Evolutionary conservation across 805 yeast genomes (phyloP).

Genomic region (Barnettozyma botsteinii): DNA sequence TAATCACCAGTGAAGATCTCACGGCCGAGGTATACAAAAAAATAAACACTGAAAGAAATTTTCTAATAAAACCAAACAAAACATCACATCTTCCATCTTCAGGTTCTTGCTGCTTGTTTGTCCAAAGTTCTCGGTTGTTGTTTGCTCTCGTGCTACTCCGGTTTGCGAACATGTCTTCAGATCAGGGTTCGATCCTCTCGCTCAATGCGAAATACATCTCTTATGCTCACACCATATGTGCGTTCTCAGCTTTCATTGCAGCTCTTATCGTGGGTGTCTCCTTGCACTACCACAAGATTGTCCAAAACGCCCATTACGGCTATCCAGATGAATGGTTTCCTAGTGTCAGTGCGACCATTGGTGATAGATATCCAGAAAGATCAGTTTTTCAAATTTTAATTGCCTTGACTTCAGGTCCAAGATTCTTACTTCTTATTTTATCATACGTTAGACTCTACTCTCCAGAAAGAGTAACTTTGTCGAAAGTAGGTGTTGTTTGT

Average conservation of each 20-base stretch:
- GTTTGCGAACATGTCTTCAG: neutral
- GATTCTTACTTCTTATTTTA: slow-evolving; percentile 59
- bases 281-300: slow-evolving; percentile 84
- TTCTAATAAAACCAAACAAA: no score
- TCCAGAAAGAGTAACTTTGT: slow-evolving; percentile 26
- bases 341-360: slow-evolving; percentile 93
- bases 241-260: slow-evolving; percentile 65
- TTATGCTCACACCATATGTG: slow-evolving; percentile 64
- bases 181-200: slow-evolving; percentile 22
- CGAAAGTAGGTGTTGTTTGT: slow-evolving; percentile 40
- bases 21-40: no score
- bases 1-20: no score
- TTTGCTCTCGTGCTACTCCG: neutral
- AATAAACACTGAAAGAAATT: no score
- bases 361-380: slow-evolving; percentile 94
- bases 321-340: slow-evolving; percentile 99
- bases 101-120: no score
- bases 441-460: slow-evolving; percentile 43
- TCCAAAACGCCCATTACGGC: slow-evolving; percentile 76
- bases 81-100: no score
- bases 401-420: slow-evolving; percentile 90
- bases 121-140: no score
- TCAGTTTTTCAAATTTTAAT: slow-evolving; percentile 86
- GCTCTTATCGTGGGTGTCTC: slow-evolving; percentile 71
- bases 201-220: slow-evolving; percentile 67